Conservation (phyloP, 2,329 filamentous ascomycete genomes). For the Sordariomycetes sp. region DNA sequence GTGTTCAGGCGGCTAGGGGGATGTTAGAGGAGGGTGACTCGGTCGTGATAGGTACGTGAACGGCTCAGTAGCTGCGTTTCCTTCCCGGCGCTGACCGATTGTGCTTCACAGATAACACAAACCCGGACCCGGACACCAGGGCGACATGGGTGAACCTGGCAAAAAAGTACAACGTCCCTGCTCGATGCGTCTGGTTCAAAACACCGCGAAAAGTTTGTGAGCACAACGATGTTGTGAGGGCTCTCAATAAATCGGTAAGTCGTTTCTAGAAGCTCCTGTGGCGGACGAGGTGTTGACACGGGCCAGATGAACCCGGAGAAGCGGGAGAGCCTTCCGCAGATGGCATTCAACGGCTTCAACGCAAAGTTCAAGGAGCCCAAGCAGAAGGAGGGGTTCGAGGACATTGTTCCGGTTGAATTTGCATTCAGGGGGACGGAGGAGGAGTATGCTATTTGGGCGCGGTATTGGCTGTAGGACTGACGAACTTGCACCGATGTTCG, state of each 20-base stretch:
- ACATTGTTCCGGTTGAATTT: slow-evolving; percentile 69
- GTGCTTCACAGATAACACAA: slow-evolving; percentile 71
- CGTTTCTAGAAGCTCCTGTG: slow-evolving; percentile 1
- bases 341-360: slow-evolving; percentile 71
- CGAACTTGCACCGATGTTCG: not conserved
- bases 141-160: slow-evolving; percentile 71
- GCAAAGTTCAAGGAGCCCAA: slow-evolving; percentile 64
- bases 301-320: slow-evolving; percentile 70
- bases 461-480: slow-evolving; percentile 49
- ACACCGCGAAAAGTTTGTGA: slow-evolving; percentile 58
- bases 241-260: slow-evolving; percentile 42
- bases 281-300: slow-evolving; percentile 7
- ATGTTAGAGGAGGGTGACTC: slow-evolving; percentile 54
- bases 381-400: slow-evolving; percentile 69
- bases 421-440: slow-evolving; percentile 59
- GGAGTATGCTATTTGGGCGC: slow-evolving; percentile 61
- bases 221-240: slow-evolving; percentile 81
- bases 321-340: slow-evolving; percentile 58
- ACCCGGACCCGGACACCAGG: slow-evolving; percentile 68
- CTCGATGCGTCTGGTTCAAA: slow-evolving; percentile 80
- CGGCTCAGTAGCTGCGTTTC: not conserved
- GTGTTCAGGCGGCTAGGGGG: slow-evolving; percentile 61
- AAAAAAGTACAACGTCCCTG: slow-evolving; percentile 56
- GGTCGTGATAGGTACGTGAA: slow-evolving; percentile 62
- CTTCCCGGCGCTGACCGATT: not conserved